Base-by-base conservation (phyloP, 805 yeast species). In the Candida silvicultrix region DNA sequence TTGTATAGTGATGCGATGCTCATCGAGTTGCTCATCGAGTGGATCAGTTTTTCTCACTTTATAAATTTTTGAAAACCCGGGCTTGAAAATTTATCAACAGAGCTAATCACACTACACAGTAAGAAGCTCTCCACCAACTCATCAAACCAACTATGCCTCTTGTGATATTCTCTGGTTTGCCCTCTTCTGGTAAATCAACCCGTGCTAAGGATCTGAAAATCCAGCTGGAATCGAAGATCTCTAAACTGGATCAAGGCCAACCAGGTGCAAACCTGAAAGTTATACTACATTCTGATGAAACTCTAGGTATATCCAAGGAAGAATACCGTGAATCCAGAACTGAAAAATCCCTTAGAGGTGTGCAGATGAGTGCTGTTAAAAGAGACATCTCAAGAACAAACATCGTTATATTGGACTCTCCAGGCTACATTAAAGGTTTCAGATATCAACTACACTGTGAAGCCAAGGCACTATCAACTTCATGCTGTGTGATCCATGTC, bases 381-480 rank as follows among this genome's bases (percentile, higher is more conserved):
- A 73, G 97, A 52, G 88, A 85, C 51, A 64, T 94, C 3, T 72
- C 85, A 1, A 74, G 82, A 36, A 69, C 75, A 28, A 81, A 78
- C 19, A 73, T 94, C 25, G 97, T 94, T 1, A 80, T 94, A 16
- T 71, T 94, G 44, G 99, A 94, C 62, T 78, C 94, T 2, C 70
- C 89, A 56, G 81, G 87, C 37, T 94, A 94, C 62, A 94, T 94
- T 57, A 94, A 94, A 60, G 99, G 99, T 0, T 89, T 90, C 63
- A 71, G 99, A 49, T 94, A 94, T 65, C 99, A 94, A 65, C 70
- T 94, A 44, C 89, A 80, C 63, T 90, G 97, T 64, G 99, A 94
- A 63, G 90, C 96, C 35, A 92, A 90, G 62, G 84, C 89, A 1
- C 70, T 81, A 23, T 74, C 81, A 16, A 89, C 97, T 1, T 82